These are phyloP conservation scores for Trametes gibbosa DNA, from an alignment of 768 basidiomycete species.

Conservation along the genomic window DNA sequence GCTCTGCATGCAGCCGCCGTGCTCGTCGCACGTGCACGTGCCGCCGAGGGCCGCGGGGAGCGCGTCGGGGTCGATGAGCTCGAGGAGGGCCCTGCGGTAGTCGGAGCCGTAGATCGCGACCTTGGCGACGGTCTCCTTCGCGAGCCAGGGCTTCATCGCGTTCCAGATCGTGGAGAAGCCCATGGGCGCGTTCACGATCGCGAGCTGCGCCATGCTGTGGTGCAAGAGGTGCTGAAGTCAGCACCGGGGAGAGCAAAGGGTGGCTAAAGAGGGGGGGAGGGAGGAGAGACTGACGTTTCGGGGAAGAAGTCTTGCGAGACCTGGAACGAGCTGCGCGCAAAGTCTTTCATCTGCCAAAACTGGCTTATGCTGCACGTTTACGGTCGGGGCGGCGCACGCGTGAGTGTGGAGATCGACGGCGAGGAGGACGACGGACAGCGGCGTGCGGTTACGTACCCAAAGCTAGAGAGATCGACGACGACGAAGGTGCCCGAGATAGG, in stretches of 20 bases:
- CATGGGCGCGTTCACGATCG: conserved; percentile 69
- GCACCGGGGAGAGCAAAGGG: no score
- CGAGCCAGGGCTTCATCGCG: conserved; percentile 66
- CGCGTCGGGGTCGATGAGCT: conserved; percentile 60
- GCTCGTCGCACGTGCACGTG: conserved; percentile 54
- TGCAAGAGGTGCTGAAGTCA: background rate
- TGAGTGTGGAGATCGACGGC: background rate
- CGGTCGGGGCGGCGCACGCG: no score
- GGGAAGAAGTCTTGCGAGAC: conserved; percentile 79
- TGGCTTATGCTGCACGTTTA: conserved; percentile 54
- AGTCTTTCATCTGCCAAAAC: conserved; percentile 74
- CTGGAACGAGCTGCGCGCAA: conserved; percentile 63
- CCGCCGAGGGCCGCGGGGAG: conserved; percentile 64
- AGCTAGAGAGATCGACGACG: conserved; percentile 69
- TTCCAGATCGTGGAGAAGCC: conserved; percentile 75
- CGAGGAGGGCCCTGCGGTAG: conserved; percentile 54
- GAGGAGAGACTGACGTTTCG: conserved; percentile 53
- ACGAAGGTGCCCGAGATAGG: conserved; percentile 53
- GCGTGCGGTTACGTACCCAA: conserved; percentile 50
- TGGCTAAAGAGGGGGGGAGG: no score
- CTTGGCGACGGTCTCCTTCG: conserved; percentile 69
- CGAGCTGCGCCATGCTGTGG: conserved; percentile 67
- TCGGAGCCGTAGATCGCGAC: conserved; percentile 62
- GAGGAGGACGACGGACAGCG: background rate
- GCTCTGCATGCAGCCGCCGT: conserved; percentile 59